phyloP scores from a whole-genome alignment of 2,329 filamentous ascomycete genomes.

The Exophiala spinifera region DNA sequence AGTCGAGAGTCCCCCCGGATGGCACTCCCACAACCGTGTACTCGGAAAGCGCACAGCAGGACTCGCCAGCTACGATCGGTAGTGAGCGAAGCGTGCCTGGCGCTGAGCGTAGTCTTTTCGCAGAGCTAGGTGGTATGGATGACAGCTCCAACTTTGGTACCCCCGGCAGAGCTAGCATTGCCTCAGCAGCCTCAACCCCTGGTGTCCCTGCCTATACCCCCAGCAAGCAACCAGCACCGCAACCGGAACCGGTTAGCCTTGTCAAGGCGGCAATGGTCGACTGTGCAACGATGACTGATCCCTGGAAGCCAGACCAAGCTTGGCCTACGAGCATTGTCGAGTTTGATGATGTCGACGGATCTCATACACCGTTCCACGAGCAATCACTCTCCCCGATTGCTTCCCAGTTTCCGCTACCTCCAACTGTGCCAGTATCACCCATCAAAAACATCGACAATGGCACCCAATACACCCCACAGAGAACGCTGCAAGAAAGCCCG shows the following conservation, averaged over 20 bases:
- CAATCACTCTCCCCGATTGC: conserved; percentile 11
- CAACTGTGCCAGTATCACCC: conserved; percentile 28
- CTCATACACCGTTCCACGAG: conserved; percentile 22
- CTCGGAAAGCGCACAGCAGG: conserved; percentile 42
- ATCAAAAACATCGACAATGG: conserved; percentile 37
- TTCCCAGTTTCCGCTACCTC: conserved; percentile 28
- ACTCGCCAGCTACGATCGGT: conserved; percentile 54
- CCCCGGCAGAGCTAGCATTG: conserved; percentile 36
- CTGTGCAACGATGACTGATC: conserved; percentile 61
- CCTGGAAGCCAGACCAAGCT: conserved; percentile 45
- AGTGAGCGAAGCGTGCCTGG: conserved; percentile 45
- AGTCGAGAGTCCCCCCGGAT: conserved; percentile 52
- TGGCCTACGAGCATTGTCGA: conserved; percentile 26
- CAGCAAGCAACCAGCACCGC: conserved; percentile 11
- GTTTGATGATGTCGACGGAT: background rate
- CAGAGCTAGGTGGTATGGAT: conserved; percentile 79
- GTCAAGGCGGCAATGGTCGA: conserved; percentile 53
- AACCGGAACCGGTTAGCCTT: conserved; percentile 22
- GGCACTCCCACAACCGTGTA: conserved; percentile 40
- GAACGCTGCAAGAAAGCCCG: conserved; percentile 35
- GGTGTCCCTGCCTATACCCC: conserved; percentile 27
- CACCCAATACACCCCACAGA: conserved; percentile 44
- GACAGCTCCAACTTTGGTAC: conserved; percentile 63
- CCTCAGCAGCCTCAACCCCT: conserved; percentile 41
- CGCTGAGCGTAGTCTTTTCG: conserved; percentile 77